Evolutionary conservation across 352 stramenopile species (phyloP).

Genomic region (Pythium scleroteichum): DNA sequence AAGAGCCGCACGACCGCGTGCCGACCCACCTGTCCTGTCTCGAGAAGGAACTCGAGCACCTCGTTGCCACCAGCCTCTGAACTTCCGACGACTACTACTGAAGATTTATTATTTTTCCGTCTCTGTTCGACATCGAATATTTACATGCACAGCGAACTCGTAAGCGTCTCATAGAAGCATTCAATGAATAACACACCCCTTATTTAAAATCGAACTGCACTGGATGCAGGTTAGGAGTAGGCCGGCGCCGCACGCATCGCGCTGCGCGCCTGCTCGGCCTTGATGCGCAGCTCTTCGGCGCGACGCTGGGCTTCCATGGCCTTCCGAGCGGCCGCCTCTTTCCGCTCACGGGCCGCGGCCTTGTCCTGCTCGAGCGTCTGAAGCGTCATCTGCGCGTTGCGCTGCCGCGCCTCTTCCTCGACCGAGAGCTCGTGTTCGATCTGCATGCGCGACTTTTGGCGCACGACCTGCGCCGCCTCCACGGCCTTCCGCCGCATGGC

Average conservation of each 20-base stretch:
- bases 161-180: not conserved
- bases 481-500: constrained; percentile 64
- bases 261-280: constrained; percentile 52
- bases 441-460: constrained; percentile 57
- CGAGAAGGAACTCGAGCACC: constrained; percentile 35
- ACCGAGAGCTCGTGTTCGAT: constrained; percentile 64
- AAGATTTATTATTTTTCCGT: constrained; percentile 16
- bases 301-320: constrained; percentile 54
- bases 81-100: not conserved
- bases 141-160: no score
- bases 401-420: constrained; percentile 59
- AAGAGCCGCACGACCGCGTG: constrained; percentile 22
- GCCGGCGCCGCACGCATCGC: constrained; percentile 23
- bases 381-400: constrained; percentile 42
- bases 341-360: constrained; percentile 35
- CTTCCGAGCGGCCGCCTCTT: constrained; percentile 51
- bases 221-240: constrained; percentile 5
- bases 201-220: constrained; percentile 1
- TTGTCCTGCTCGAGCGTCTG: constrained; percentile 57
- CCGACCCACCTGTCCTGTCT: constrained; percentile 46
- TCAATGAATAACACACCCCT: no score
- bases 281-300: constrained; percentile 51
- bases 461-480: constrained; percentile 66
- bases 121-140: not conserved
- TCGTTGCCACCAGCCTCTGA: constrained; percentile 17